A percentile compares a stretch with the other conserved stretches of the same genome.
phyloP scores from a whole-genome alignment of 129 eudicot species.

The Flaveria trinervia region DNA sequence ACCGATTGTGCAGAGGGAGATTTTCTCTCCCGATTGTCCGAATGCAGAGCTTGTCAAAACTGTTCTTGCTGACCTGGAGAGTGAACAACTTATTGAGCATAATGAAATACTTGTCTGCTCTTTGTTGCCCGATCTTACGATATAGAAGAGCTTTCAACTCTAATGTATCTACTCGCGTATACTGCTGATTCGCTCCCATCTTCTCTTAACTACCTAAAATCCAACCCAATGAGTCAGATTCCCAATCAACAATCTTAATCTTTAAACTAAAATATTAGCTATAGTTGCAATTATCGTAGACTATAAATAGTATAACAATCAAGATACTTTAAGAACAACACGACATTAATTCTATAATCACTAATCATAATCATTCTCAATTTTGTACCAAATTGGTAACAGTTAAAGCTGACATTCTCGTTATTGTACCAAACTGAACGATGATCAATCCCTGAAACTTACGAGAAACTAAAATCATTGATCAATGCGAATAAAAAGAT shows the following conservation, averaged over 20 bases:
- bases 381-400: neutral
- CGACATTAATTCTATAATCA: no score
- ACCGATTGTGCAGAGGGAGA: constrained; percentile 65
- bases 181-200: constrained; percentile 68
- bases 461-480: constrained; percentile 3
- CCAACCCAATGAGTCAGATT: constrained; percentile 23
- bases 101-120: constrained; percentile 72
- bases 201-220: constrained; percentile 38
- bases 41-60: constrained; percentile 55
- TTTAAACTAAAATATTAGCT: neutral
- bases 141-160: constrained; percentile 61
- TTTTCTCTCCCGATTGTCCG: constrained; percentile 77
- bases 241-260: constrained; percentile 20
- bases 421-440: constrained; percentile 13
- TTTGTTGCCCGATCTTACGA: constrained; percentile 58
- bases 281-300: neutral
- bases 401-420: no score
- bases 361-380: neutral
- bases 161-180: constrained; percentile 49
- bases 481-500: constrained; percentile 16
- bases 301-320: no score
- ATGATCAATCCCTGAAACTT: neutral
- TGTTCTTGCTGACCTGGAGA: constrained; percentile 49
- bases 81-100: constrained; percentile 50
- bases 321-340: no score